Evolutionary conservation across 148 eudicot species (phyloP).

Genomic region (Hydrangea macrophylla): DNA sequence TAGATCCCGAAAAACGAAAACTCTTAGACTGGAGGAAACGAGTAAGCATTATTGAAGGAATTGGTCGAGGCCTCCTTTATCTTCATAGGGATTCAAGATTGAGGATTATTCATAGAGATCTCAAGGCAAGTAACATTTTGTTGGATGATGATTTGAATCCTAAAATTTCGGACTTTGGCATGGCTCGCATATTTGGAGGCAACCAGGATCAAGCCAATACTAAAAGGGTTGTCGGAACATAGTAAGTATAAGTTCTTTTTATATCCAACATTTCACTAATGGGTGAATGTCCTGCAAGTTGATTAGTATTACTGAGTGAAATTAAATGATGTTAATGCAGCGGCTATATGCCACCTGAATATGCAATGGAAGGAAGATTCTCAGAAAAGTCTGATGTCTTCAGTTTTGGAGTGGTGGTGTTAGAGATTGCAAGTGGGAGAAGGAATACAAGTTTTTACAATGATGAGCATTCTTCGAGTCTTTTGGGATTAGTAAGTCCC

Average conservation of each 20-base stretch:
- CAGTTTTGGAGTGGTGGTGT: conserved; percentile 46
- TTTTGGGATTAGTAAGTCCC: conserved; percentile 42
- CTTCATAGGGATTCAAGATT: conserved; percentile 48
- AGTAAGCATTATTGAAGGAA: conserved; percentile 27
- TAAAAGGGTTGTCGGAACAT: conserved; percentile 35
- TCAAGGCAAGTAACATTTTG: conserved; percentile 40
- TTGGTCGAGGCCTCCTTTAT: conserved; percentile 42
- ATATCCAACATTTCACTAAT: background rate
- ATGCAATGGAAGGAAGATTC: conserved; percentile 46
- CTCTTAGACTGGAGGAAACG: conserved; percentile 33
- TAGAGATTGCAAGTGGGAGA: conserved; percentile 46
- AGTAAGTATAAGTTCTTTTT: conserved; percentile 22
- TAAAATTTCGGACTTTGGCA: conserved; percentile 41
- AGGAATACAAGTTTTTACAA: conserved; percentile 24
- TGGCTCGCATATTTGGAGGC: conserved; percentile 35
- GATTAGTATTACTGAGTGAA: background rate
- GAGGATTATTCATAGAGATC: conserved; percentile 45
- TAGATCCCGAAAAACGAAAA: conserved; percentile 12
- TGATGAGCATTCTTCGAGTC: conserved; percentile 22
- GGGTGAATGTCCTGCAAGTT: background rate
- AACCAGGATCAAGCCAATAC: conserved; percentile 32
- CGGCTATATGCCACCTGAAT: conserved; percentile 58
- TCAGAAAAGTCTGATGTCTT: conserved; percentile 57
- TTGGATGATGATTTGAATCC: conserved; percentile 35
- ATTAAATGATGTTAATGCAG: conserved; percentile 13